Base-by-base conservation (phyloP, 306 rosid genomes). In the Lathyrus aphaca region DNA sequence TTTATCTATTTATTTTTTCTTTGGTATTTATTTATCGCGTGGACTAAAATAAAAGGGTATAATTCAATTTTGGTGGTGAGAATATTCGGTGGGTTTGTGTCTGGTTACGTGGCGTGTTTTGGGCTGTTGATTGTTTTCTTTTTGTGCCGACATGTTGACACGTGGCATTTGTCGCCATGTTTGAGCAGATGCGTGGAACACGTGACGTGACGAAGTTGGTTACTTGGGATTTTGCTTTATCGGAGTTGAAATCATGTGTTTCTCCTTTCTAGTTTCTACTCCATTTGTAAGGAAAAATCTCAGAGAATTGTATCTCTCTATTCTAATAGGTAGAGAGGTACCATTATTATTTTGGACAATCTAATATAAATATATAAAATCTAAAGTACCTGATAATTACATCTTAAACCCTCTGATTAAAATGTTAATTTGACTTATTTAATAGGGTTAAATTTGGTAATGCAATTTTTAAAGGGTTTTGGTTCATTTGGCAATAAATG, bases 41-140 rank as follows among this genome's bases (percentile, higher is more conserved):
- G 67, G 67, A 46, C 45, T 6, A 54, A 54, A 30, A 65, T 50
- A 17, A 63, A 37, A 1, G n/a, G 51, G 69, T 32, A 82, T 84
- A 16, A 12, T 83, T 75, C 69, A 9, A 37, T 21, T 71, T 17
- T 40, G 49, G 43, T 67, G 72, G 72, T 3, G n/a, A 6, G 55
- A 79, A 86, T 83, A 88, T 86, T 78, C 86, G 67, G 12, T 18
- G 10, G 54, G 63, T 51, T 19, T 51, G 58, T 6, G 51, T 66
- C 2, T 0, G 19, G 27, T 49, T 58, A 63, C 89, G 86, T 86
- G 95, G 83, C 57, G 16, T 1, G 0, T 56, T 3, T 0, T 0
- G 0, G 18, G 39, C 49, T 80, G 80, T 59, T 14, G 69, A 54
- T 32, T 30, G 79, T 9, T 14, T 1, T 3, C 5, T 46, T 9